Percentiles rank a stretch among this genome's conserved stretches.
Conservation (phyloP, 1,284 basidiomycete genomes). For the Cystobasidiaceae sp. region DNA sequence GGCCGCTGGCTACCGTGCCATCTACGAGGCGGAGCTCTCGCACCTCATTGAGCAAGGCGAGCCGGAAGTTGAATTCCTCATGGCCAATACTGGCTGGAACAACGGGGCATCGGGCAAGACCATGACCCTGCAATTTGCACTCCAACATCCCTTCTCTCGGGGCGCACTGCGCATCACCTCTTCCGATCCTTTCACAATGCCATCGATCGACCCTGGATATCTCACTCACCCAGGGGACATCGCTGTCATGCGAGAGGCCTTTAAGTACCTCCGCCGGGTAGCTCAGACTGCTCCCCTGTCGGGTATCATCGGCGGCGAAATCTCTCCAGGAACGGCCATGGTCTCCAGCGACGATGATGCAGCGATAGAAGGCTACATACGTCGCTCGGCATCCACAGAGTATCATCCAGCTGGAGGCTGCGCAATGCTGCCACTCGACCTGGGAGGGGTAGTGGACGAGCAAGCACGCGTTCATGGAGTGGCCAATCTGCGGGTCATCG, state of each 20-base stretch:
- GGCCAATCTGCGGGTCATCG: constrained; percentile 55
- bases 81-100: constrained; percentile 53
- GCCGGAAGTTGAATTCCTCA: constrained; percentile 44
- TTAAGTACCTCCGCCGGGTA: constrained; percentile 49
- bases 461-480: constrained; percentile 68
- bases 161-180: constrained; percentile 54
- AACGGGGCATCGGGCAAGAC: constrained; percentile 44
- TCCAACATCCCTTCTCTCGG: constrained; percentile 60
- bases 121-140: constrained; percentile 59
- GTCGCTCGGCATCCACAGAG: constrained; percentile 34
- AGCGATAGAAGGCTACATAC: constrained; percentile 39
- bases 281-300: constrained; percentile 38
- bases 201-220: constrained; percentile 61
- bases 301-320: constrained; percentile 33
- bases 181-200: constrained; percentile 55
- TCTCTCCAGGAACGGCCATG: constrained; percentile 34
- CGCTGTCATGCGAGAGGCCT: constrained; percentile 56
- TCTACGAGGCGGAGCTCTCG: constrained; percentile 55
- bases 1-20: constrained; percentile 59
- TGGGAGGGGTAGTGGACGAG: constrained; percentile 70
- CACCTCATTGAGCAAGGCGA: constrained; percentile 45
- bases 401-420: constrained; percentile 44
- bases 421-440: constrained; percentile 68
- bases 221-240: constrained; percentile 52
- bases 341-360: constrained; percentile 36